Base-by-base conservation (phyloP, 805 yeast genomes). In the Isabelozyma pseudorhagii region DNA sequence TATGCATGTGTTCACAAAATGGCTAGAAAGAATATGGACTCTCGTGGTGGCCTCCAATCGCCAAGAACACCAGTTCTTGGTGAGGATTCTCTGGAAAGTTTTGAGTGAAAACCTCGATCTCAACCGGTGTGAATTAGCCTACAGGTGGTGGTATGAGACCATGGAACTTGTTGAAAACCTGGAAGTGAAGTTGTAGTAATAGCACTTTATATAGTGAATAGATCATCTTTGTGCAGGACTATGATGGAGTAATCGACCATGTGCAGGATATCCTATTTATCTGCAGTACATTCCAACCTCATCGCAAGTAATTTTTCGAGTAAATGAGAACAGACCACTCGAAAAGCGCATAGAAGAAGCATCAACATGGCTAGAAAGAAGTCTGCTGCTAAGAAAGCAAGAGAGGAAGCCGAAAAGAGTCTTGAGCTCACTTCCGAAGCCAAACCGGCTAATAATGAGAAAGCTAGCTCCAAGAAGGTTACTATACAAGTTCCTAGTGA, bases 291-390 rank as follows among this genome's bases (percentile, higher is more conserved):
- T 2, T 6, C 25, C 3, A 21, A 21, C 36, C 36, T 31, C 36
- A 31, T 31, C 36, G 36, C 36, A 31, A 31, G 36, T 31, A 10
- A 9, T 31, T 31, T 31, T 31, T 31, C 36, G 4, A 13, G 10
- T 31, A 10, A 31, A 46, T 5, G 36, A 48, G 28, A 29, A 44
- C 8, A 27, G 11, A 21, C 5, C n/a, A 10, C 36, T 10, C 10
- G 36, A 8, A 40, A 15, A 11, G 14, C 39, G 10, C 14, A 13
- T 13, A 13, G n/a, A 31, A 31, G n/a, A 10, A 31, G 36, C n/a
- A 17, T 6, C 6, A 48, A 25, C 39, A 88, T 88, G 96, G 85
- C 94, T 41, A 84, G 96, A 81, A 89, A 88, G 84, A 88, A 88
- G 77, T 85, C 93, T 21, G 91, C 92, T 40, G 75, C 91, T 49